Percentiles rank a stretch among this genome's conserved stretches.
Conservation (phyloP, 257 asterid species). For the Pogostemon cablin region DNA sequence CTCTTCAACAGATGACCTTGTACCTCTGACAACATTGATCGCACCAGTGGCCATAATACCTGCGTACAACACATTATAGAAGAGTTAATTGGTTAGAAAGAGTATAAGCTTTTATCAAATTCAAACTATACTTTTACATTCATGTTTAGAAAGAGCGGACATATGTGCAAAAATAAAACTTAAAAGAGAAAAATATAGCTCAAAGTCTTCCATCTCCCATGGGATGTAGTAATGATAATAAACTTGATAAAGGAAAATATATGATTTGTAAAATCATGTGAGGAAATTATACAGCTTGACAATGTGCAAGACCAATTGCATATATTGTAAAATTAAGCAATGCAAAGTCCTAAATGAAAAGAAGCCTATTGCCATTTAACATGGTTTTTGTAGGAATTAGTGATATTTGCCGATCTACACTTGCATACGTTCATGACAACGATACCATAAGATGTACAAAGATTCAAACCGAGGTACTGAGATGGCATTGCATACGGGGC, state of each 20-base stretch:
- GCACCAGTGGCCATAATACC: conserved; percentile 98
- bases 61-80: conserved; percentile 39
- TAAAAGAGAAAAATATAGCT: conserved; percentile 15
- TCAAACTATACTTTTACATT: conserved; percentile 9
- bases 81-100: conserved; percentile 14
- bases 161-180: conserved; percentile 20
- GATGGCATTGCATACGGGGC: neutral
- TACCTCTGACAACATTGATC: conserved; percentile 87
- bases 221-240: neutral
- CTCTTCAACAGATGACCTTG: conserved; percentile 87
- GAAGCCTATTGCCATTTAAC: conserved; percentile 1
- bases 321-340: conserved; percentile 2
- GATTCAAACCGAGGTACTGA: neutral
- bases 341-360: conserved; percentile 8
- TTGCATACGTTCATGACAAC: neutral
- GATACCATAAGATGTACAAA: neutral
- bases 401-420: neutral
- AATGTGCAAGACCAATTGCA: neutral
- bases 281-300: neutral
- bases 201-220: conserved; percentile 6
- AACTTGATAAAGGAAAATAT: neutral
- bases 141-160: neutral
- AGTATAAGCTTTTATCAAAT: conserved; percentile 1
- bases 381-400: neutral
- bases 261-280: neutral